These are phyloP conservation scores for Epichloe gansuensis DNA, from an alignment of 2,329 filamentous ascomycete genomes.

Conservation along the genomic window DNA sequence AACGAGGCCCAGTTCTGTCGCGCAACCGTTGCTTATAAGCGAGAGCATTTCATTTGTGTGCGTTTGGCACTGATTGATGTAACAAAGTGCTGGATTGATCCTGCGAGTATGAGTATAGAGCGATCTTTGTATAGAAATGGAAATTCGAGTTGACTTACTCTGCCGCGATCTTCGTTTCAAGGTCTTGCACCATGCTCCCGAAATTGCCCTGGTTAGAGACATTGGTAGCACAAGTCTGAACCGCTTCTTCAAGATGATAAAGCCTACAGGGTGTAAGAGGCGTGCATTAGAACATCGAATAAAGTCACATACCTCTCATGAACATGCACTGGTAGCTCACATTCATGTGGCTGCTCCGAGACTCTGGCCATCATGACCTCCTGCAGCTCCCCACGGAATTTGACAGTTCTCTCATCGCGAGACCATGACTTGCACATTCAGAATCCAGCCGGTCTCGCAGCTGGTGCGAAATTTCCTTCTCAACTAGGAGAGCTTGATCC, in stretches of 20 bases:
- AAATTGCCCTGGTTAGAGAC: neutral
- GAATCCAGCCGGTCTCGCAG: neutral
- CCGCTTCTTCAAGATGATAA: conserved; percentile 2
- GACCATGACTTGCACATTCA: neutral
- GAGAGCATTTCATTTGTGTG: conserved; percentile 2
- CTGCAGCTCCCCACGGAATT: neutral
- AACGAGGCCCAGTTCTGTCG: conserved; percentile 1
- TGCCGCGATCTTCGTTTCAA: conserved; percentile 2
- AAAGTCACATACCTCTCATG: neutral
- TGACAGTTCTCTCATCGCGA: neutral
- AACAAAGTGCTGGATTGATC: conserved; percentile 2
- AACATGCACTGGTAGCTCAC: neutral
- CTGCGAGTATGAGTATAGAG: neutral
- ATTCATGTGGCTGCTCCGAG: neutral
- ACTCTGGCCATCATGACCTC: neutral
- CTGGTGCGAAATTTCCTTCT: neutral
- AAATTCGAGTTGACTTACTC: conserved; percentile 1
- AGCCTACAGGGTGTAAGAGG: neutral
- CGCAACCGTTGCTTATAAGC: conserved; percentile 2
- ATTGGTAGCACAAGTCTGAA: neutral
- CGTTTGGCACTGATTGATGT: conserved; percentile 2
- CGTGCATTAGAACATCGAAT: neutral
- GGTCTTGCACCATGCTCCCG: neutral
- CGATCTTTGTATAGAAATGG: neutral
- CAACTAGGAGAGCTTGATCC: conserved; percentile 6